Evolutionary conservation across 2,329 filamentous ascomycete species (phyloP).

Genomic region (Arthroderma uncinatum): DNA sequence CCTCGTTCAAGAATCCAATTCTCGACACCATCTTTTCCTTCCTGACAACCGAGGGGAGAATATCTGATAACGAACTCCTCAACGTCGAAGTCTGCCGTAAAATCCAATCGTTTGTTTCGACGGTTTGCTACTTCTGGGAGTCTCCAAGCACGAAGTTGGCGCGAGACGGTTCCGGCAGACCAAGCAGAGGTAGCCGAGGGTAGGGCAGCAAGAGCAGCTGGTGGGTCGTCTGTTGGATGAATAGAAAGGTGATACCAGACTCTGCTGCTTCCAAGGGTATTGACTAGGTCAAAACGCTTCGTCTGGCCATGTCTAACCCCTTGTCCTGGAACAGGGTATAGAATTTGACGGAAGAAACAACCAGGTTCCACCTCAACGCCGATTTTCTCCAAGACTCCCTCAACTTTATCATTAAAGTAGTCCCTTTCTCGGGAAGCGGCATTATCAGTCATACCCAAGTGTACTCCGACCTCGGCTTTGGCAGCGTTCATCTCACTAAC

Average conservation of each 20-base stretch:
- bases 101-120: conserved; percentile 80
- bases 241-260: conserved; percentile 91
- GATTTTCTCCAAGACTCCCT: conserved; percentile 75
- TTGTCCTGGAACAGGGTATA: conserved; percentile 66
- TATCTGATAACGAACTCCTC: conserved; percentile 87
- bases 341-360: conserved; percentile 66
- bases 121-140: conserved; percentile 94
- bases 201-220: conserved; percentile 60
- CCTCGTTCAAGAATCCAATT: conserved; percentile 89
- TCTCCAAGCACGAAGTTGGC: conserved; percentile 85
- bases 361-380: conserved; percentile 70
- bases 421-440: conserved; percentile 61
- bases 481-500: conserved; percentile 78
- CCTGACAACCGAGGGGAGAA: conserved; percentile 68
- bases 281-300: conserved; percentile 67
- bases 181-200: conserved; percentile 68
- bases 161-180: conserved; percentile 86
- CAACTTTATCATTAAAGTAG: conserved; percentile 66
- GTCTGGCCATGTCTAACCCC: conserved; percentile 70
- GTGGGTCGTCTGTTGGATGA: conserved; percentile 80
- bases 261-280: conserved; percentile 67
- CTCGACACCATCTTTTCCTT: conserved; percentile 85
- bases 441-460: conserved; percentile 63
- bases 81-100: conserved; percentile 90
- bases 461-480: conserved; percentile 61